phyloP scores from a whole-genome alignment of 164 flowering plant genomes.

The Stephania yunnanensis region DNA sequence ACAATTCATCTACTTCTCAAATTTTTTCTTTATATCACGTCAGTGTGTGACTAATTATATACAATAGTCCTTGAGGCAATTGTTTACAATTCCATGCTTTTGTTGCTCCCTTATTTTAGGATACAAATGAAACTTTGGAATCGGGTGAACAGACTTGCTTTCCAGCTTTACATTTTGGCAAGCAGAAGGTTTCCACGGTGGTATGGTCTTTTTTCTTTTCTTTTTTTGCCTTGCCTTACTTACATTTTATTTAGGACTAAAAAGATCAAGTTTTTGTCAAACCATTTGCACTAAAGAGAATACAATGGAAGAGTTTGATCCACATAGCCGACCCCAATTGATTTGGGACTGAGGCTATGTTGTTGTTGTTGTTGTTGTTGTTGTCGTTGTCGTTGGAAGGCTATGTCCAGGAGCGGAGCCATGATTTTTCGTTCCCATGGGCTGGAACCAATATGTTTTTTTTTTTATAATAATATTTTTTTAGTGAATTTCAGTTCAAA shows the following conservation, averaged over 20 bases:
- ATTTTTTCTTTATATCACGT: not conserved
- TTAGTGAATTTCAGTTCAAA: too few relatives aligned
- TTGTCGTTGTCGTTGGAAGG: too few relatives aligned
- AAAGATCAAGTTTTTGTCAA: not conserved
- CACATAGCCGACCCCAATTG: too few relatives aligned
- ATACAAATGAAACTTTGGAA: constrained; percentile 39
- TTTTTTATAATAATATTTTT: too few relatives aligned
- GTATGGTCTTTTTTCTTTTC: constrained; percentile 27
- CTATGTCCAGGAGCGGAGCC: too few relatives aligned
- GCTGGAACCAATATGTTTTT: too few relatives aligned
- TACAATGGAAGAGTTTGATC: too few relatives aligned
- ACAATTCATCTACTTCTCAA: not conserved
- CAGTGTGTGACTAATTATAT: not conserved
- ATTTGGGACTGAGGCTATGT: too few relatives aligned
- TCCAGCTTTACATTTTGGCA: constrained; percentile 73
- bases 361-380: too few relatives aligned
- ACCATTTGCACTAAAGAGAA: not conserved
- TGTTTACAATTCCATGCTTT: not conserved
- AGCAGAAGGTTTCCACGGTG: constrained; percentile 58
- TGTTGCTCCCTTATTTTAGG: constrained; percentile 30
- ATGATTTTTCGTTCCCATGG: too few relatives aligned
- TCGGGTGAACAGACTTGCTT: constrained; percentile 83
- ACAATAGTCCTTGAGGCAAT: not conserved
- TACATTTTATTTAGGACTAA: not conserved
- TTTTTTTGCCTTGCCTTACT: not conserved